phyloP scores from a whole-genome alignment of 768 basidiomycete genomes.

The Cantharellus anzutake region DNA sequence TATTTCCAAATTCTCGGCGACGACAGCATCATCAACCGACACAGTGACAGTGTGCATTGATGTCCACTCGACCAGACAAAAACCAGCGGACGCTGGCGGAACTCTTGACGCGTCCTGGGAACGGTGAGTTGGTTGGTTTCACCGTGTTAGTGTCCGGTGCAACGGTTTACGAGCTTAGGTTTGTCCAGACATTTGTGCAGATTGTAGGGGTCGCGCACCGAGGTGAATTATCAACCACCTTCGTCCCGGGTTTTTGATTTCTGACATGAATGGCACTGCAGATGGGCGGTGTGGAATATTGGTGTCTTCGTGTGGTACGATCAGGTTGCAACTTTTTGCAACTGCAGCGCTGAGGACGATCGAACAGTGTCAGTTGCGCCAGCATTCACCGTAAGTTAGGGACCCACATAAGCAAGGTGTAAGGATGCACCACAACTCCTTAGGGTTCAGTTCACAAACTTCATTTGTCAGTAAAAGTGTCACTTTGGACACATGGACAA shows the following conservation, averaged over 20 bases:
- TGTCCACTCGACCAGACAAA: conserved; percentile 25
- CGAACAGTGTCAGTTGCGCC: conserved; percentile 59
- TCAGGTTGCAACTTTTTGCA: neutral
- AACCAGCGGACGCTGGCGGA: conserved; percentile 51
- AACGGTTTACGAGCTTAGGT: conserved; percentile 1
- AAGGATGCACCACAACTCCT: conserved; percentile 18
- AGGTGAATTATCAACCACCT: conserved; percentile 8
- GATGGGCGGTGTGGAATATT: conserved; percentile 80
- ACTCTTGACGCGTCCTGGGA: conserved; percentile 53
- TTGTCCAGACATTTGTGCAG: conserved; percentile 62
- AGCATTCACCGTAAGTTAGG: conserved; percentile 89
- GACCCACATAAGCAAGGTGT: conserved; percentile 89
- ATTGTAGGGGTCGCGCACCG: conserved; percentile 74
- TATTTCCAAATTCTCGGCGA: too few relatives aligned
- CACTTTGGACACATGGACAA: conserved; percentile 72
- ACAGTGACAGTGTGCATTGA: neutral
- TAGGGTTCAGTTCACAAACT: neutral
- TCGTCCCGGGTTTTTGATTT: neutral
- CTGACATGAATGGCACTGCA: neutral
- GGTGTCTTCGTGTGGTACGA: conserved; percentile 75
- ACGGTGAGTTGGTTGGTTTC: conserved; percentile 32
- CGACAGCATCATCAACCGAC: too few relatives aligned
- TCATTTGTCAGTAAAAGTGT: conserved; percentile 53
- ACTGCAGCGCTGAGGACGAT: neutral
- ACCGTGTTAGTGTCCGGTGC: neutral